Conservation (phyloP, 306 rosid species). For the Hippophae rhamnoides region DNA sequence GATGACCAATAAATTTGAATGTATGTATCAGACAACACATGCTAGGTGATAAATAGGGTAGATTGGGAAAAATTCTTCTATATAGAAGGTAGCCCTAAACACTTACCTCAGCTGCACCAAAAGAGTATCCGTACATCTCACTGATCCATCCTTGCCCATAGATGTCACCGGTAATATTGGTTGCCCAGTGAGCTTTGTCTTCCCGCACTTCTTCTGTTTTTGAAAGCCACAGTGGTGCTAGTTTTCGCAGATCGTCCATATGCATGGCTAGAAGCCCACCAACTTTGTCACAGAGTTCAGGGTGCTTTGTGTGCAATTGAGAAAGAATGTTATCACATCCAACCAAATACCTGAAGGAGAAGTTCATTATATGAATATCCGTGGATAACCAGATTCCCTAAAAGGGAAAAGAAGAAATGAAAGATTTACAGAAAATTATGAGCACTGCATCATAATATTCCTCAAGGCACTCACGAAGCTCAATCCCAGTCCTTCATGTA, state of each 20-base stretch:
- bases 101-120: slow-evolving; percentile 95
- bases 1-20: slow-evolving; percentile 14
- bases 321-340: slow-evolving; percentile 91
- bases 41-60: slow-evolving; percentile 6
- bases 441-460: slow-evolving; percentile 8
- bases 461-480: background rate
- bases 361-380: slow-evolving; percentile 10
- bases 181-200: slow-evolving; percentile 85
- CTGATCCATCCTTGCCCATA: slow-evolving; percentile 93
- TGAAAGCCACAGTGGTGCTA: slow-evolving; percentile 98
- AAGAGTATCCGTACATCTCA: slow-evolving; percentile 99
- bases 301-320: slow-evolving; percentile 75
- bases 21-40: slow-evolving; percentile 1
- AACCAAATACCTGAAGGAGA: slow-evolving; percentile 59
- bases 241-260: slow-evolving; percentile 72
- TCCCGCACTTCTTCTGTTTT: slow-evolving; percentile 96
- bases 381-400: slow-evolving; percentile 17
- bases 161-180: slow-evolving; percentile 90
- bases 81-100: slow-evolving; percentile 1
- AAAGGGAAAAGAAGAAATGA: slow-evolving; percentile 13
- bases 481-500: background rate
- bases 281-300: slow-evolving; percentile 92
- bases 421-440: background rate
- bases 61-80: background rate
- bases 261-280: slow-evolving; percentile 95